Conservation (phyloP, 805 yeast genomes). For the Cyberlindnera euphorbiiphila region DNA sequence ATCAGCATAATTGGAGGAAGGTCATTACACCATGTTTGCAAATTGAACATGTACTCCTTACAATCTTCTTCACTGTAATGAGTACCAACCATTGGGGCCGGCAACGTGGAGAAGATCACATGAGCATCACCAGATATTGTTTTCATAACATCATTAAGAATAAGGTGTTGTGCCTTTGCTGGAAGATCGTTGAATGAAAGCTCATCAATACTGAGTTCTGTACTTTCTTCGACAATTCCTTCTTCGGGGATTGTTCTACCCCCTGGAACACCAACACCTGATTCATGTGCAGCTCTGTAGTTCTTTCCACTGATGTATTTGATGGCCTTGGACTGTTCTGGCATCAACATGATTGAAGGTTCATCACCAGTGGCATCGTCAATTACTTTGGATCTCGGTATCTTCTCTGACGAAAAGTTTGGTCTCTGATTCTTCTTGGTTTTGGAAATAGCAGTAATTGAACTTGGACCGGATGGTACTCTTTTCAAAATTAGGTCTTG, state of each 20-base stretch:
- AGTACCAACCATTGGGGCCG: constrained; percentile 83
- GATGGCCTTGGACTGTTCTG: constrained; percentile 34
- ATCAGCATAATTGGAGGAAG: constrained; percentile 80
- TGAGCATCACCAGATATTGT: constrained; percentile 59
- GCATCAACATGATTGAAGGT: constrained; percentile 60
- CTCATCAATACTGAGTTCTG: constrained; percentile 31
- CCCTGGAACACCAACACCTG: not conserved
- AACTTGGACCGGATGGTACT: constrained; percentile 8
- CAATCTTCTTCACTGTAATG: constrained; percentile 68
- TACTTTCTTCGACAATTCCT: not conserved
- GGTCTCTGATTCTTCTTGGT: constrained; percentile 39
- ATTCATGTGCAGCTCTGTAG: not conserved
- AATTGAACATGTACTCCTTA: constrained; percentile 66
- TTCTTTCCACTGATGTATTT: not conserved
- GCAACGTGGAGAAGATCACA: constrained; percentile 83
- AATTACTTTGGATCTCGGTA: constrained; percentile 63
- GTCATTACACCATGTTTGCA: constrained; percentile 76
- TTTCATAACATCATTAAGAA: constrained; percentile 82
- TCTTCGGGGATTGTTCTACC: not conserved
- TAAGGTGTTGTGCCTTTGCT: constrained; percentile 84
- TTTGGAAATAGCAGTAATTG: constrained; percentile 9
- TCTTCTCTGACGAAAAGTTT: constrained; percentile 64
- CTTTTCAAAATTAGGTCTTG: constrained; percentile 1
- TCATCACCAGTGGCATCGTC: constrained; percentile 67
- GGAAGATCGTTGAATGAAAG: constrained; percentile 82